A percentile compares a stretch with the other conserved stretches of the same genome.
Conservation (phyloP, 2,329 filamentous ascomycete genomes). For the Epichloe festucae region DNA sequence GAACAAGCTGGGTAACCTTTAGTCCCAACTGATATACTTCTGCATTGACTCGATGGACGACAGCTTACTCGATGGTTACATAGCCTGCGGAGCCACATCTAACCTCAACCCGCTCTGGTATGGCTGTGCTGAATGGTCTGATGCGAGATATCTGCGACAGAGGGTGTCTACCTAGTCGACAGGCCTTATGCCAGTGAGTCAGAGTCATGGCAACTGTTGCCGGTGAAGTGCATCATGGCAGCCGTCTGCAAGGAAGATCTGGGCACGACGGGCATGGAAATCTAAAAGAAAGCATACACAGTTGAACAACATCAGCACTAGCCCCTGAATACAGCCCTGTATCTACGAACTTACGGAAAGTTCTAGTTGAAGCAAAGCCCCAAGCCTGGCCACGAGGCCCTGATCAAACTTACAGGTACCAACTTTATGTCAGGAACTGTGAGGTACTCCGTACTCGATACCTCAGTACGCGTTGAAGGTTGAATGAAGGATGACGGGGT, state of each 20-base stretch:
- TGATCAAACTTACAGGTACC: no score
- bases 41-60: background rate
- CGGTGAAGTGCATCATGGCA: background rate
- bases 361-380: background rate
- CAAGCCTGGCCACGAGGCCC: no score
- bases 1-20: slow-evolving; percentile 23
- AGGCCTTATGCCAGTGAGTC: background rate
- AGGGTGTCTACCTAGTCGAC: background rate
- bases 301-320: background rate
- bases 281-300: background rate
- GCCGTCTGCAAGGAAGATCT: background rate
- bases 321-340: no score
- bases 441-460: no score
- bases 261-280: background rate
- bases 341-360: background rate
- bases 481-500: no score
- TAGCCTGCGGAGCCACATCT: slow-evolving; percentile 35
- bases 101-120: slow-evolving; percentile 29
- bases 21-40: background rate
- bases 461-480: no score
- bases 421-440: no score
- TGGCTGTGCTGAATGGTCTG: slow-evolving; percentile 8
- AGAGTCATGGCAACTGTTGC: background rate
- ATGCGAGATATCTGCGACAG: background rate
- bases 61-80: slow-evolving; percentile 37